A percentile compares a stretch with the other conserved stretches of the same genome.
These are phyloP conservation scores for Azolla pinnata DNA, from an alignment of 75 land plant species.

Conservation along the genomic window DNA sequence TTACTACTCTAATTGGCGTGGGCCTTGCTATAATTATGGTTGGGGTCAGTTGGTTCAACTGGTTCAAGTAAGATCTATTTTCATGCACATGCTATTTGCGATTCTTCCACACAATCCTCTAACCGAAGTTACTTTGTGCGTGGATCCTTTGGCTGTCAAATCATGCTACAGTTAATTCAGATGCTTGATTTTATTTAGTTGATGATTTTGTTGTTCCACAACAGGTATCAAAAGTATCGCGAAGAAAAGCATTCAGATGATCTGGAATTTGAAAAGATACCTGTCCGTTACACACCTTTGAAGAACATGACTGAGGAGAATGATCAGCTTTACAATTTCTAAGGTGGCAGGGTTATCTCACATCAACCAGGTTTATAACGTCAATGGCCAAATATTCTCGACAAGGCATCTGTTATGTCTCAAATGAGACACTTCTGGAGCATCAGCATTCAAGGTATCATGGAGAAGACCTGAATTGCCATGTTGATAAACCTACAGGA, in stretches of 20 bases:
- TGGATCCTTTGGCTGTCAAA: too few species aligned
- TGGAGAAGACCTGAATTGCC: too few species aligned
- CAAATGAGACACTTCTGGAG: too few species aligned
- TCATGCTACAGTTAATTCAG: too few species aligned
- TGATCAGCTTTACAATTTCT: neutral
- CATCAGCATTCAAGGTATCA: too few species aligned
- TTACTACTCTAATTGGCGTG: conserved; percentile 66
- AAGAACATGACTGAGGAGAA: neutral
- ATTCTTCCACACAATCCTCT: too few species aligned
- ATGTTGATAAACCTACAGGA: too few species aligned
- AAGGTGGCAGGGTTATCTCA: neutral
- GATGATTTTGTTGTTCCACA: neutral
- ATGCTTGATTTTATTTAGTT: too few species aligned
- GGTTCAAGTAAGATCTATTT: conserved; percentile 84
- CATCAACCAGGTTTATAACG: neutral
- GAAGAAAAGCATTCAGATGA: neutral
- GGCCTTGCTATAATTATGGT: conserved; percentile 72
- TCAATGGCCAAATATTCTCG: too few species aligned
- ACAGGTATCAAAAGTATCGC: neutral
- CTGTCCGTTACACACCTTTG: conserved; percentile 1
- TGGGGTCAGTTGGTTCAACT: conserved; percentile 91
- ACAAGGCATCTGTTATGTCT: too few species aligned
- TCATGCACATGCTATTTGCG: too few species aligned
- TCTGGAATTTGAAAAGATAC: conserved; percentile 1
- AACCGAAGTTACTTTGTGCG: too few species aligned